Evolutionary conservation across 2,329 filamentous ascomycete genomes (phyloP).

Genomic region (Teratosphaeriaceae sp.): DNA sequence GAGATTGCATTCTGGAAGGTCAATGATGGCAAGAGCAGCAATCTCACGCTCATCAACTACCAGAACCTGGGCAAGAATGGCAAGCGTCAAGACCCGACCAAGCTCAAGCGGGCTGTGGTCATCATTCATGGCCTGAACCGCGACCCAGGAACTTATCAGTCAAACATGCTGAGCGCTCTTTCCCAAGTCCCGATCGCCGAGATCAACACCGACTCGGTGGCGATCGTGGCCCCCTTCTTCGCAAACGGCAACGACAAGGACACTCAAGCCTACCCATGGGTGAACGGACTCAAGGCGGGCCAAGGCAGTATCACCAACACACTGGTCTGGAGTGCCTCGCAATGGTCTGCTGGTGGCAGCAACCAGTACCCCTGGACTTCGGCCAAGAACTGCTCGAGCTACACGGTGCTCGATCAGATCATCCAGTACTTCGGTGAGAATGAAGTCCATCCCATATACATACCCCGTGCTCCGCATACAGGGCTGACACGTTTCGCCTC

Average conservation of each 20-base stretch:
- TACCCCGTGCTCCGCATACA: too few species aligned
- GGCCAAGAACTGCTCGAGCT: slow-evolving; percentile 24
- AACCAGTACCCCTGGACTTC: slow-evolving; percentile 27
- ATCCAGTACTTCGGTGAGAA: slow-evolving; percentile 31
- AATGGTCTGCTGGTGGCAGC: slow-evolving; percentile 29
- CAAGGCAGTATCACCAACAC: slow-evolving; percentile 27
- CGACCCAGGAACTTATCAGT: slow-evolving; percentile 30
- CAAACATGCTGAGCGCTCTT: slow-evolving; percentile 29
- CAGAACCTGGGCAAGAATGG: slow-evolving; percentile 21
- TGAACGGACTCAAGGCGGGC: slow-evolving; percentile 18
- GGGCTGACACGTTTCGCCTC: too few species aligned
- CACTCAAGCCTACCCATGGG: slow-evolving; percentile 28
- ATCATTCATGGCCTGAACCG: slow-evolving; percentile 30
- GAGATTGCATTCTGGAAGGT: slow-evolving; percentile 31
- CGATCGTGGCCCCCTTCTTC: slow-evolving; percentile 30
- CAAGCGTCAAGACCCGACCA: slow-evolving; percentile 17
- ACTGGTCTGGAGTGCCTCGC: slow-evolving; percentile 30
- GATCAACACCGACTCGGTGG: slow-evolving; percentile 26
- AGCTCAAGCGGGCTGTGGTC: slow-evolving; percentile 28
- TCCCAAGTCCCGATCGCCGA: slow-evolving; percentile 19
- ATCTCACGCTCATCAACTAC: slow-evolving; percentile 31
- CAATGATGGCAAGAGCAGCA: slow-evolving; percentile 17
- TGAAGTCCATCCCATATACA: too few species aligned
- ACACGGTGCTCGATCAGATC: slow-evolving; percentile 30
- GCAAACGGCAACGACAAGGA: slow-evolving; percentile 32